Percentiles rank a stretch among this genome's conserved stretches.
Evolutionary conservation across 257 asterid species (phyloP).

Genomic region (Plectranthus barbatus): DNA sequence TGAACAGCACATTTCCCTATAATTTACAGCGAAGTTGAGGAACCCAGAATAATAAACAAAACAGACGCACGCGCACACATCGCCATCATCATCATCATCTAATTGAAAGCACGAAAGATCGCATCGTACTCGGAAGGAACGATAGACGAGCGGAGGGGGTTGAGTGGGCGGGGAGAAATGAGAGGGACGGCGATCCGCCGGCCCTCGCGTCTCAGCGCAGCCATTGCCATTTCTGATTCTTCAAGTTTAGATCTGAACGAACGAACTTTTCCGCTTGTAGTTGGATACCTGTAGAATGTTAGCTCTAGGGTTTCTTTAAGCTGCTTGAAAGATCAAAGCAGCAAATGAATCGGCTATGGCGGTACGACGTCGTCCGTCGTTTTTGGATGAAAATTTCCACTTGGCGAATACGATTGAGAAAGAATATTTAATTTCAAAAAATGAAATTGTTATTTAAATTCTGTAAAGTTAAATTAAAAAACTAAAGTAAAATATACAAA

Average conservation of each 20-base stretch:
- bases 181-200: slow-evolving; percentile 75
- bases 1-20: background rate
- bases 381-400: background rate
- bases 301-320: slow-evolving; percentile 18
- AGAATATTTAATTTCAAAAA: too few species aligned
- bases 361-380: background rate
- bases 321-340: slow-evolving; percentile 2
- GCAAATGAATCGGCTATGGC: background rate
- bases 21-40: background rate
- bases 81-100: background rate
- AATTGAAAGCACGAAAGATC: background rate
- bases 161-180: slow-evolving; percentile 47
- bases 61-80: background rate
- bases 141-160: slow-evolving; percentile 51
- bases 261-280: background rate
- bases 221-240: slow-evolving; percentile 66
- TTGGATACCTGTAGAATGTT: background rate
- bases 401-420: too few species aligned
- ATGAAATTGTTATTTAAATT: too few species aligned
- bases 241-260: slow-evolving; percentile 18
- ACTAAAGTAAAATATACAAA: too few species aligned
- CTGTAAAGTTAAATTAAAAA: too few species aligned
- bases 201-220: slow-evolving; percentile 86
- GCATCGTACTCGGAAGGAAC: slow-evolving; percentile 47
- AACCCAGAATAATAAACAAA: background rate